Percentiles rank a stretch among this genome's conserved stretches.
Evolutionary conservation across 371 early-diverging fungal species (phyloP).

Genomic region (Dinochytrium kinnereticum): DNA sequence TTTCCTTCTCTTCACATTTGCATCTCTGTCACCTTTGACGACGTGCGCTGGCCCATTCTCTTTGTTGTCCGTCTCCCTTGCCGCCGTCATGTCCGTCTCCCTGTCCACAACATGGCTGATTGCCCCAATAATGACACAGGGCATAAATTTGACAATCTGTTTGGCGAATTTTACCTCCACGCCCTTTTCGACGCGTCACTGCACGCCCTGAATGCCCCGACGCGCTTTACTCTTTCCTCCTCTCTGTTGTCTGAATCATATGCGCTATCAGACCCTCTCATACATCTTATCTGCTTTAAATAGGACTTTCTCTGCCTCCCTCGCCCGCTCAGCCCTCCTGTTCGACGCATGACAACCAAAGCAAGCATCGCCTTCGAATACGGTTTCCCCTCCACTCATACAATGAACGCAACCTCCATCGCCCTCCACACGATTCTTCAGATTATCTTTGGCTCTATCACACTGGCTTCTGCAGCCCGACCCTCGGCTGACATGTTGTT

Average conservation of each 20-base stretch:
- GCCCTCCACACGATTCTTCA: conserved; percentile 67
- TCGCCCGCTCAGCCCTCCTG: conserved; percentile 74
- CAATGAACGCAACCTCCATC: conserved; percentile 74
- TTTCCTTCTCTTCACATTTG: conserved; percentile 12
- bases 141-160: too few relatives aligned
- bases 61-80: too few relatives aligned
- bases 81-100: too few relatives aligned
- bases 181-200: too few relatives aligned
- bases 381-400: conserved; percentile 84
- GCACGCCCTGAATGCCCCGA: too few relatives aligned
- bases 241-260: too few relatives aligned
- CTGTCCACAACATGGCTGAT: too few relatives aligned
- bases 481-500: neutral
- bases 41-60: too few relatives aligned
- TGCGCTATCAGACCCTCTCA: too few relatives aligned
- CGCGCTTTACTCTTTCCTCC: too few relatives aligned
- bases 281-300: too few relatives aligned
- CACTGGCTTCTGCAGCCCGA: conserved; percentile 18
- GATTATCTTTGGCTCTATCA: conserved; percentile 36
- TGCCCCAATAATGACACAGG: neutral
- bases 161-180: too few relatives aligned
- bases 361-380: conserved; percentile 71
- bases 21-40: neutral
- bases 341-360: conserved; percentile 68
- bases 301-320: conserved; percentile 80